These are phyloP conservation scores for Chalciporus piperatus DNA, from an alignment of 768 basidiomycete species.

Conservation along the genomic window DNA sequence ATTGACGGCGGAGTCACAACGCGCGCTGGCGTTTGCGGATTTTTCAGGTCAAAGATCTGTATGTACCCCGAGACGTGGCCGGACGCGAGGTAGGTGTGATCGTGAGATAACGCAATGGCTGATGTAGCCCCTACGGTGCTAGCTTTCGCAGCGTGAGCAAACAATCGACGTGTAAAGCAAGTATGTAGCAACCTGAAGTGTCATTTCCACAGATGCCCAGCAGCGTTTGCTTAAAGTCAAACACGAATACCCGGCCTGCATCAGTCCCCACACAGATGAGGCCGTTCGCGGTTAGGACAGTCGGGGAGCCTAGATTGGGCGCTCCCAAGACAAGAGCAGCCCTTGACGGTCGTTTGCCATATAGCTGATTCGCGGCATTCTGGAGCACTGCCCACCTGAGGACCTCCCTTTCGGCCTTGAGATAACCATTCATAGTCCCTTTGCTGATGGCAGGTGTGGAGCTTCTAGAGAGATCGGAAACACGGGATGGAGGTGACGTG, in stretches of 20 bases:
- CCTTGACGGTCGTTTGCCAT: constrained; percentile 50
- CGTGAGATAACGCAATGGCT: constrained; percentile 87
- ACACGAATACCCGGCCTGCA: constrained; percentile 73
- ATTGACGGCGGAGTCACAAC: constrained; percentile 68
- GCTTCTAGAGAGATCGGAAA: constrained; percentile 67
- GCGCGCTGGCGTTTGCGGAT: constrained; percentile 65
- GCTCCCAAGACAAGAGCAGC: constrained; percentile 61
- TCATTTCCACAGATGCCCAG: constrained; percentile 77
- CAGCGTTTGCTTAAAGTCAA: constrained; percentile 87
- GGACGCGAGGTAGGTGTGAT: constrained; percentile 88
- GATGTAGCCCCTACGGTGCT: constrained; percentile 72
- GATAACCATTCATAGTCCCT: constrained; percentile 17
- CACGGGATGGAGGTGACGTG: constrained; percentile 60
- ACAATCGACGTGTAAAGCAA: constrained; percentile 7
- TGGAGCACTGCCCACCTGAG: constrained; percentile 77
- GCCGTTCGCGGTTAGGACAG: constrained; percentile 80
- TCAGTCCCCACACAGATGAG: constrained; percentile 88
- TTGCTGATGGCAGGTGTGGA: constrained; percentile 50
- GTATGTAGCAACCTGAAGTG: constrained; percentile 46
- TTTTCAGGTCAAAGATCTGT: constrained; percentile 78
- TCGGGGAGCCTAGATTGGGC: constrained; percentile 62
- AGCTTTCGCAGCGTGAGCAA: constrained; percentile 39
- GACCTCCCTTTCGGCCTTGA: constrained; percentile 46
- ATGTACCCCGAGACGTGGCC: constrained; percentile 86
- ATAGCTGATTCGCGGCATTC: constrained; percentile 56